Evolutionary conservation across 768 basidiomycete species (phyloP), one percentile per base, ranked within the genome.

Genomic region (Serpula lacrymans): DNA sequence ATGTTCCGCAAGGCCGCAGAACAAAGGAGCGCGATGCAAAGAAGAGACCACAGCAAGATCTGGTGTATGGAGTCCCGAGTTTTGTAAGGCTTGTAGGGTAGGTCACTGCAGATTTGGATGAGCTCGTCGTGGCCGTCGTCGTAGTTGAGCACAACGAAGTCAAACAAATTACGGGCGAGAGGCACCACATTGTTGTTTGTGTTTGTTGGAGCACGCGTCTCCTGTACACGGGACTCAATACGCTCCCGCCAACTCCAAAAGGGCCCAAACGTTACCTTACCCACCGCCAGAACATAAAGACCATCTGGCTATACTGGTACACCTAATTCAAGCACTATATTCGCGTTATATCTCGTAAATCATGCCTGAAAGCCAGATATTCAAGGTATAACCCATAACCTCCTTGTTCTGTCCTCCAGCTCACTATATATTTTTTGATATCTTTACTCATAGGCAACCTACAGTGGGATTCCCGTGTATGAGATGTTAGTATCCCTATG

Each of bases 391-490:
- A 21, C 28, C 11, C 31, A 3, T 20, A 45, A n/a, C n/a, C n/a
- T n/a, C n/a, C n/a, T n/a, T n/a, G n/a, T n/a, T n/a, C n/a, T n/a
- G n/a, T 32, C 17, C 25, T 26, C 12, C 30, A 23, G 27, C 33
- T 34, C 9, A 0, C 26, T 26, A 6, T 16, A 35, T 17, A 10
- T 9, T 17, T 35, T 10, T 34, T 26, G n/a, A 47, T 50, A 41
- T 53, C 21, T 16, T 12, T 37, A 45, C 40, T 50, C 37, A 25
- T 58, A 92, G 89, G 89, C 89, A 45, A 92, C 89, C 16, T 92
- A 92, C 62, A 92, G 90, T 64, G 90, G 89, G 31, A 90, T 92
- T 50, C 89, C 89, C 49, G 89, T 92, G 31, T 92, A 88, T 52
- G 89, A 92, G 67, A 90, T 92, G 89, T 90, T 59, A 56, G 85